Percentiles rank a stretch among this genome's conserved stretches.
Conservation (phyloP, 2,329 filamentous ascomycete genomes). For the Diplodia corticola region DNA sequence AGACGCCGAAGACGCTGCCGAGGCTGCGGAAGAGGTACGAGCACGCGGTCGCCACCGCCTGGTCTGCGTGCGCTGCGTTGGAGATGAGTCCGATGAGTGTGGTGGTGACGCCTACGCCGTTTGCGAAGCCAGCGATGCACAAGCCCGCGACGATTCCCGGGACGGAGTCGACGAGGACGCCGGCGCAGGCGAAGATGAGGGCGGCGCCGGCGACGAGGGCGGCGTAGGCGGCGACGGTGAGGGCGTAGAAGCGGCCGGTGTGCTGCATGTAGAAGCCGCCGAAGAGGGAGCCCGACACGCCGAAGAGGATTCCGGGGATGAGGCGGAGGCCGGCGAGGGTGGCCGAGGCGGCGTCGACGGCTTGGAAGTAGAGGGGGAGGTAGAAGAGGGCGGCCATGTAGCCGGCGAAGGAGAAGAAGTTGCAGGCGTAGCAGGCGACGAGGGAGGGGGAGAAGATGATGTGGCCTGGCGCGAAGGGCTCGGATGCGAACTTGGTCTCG, state of each 20-base stretch:
- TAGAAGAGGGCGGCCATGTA: conserved; percentile 66
- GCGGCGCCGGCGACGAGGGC: conserved; percentile 57
- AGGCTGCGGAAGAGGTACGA: conserved; percentile 79
- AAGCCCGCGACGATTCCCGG: conserved; percentile 59
- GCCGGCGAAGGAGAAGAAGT: conserved; percentile 69
- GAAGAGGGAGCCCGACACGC: conserved; percentile 64
- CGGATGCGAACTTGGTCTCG: conserved; percentile 65
- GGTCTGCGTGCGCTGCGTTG: conserved; percentile 66
- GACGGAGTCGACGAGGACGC: conserved; percentile 52
- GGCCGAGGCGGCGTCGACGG: conserved; percentile 29
- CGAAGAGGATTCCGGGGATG: conserved; percentile 63
- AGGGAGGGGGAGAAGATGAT: conserved; percentile 69
- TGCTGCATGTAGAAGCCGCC: conserved; percentile 67
- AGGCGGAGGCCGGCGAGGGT: conserved; percentile 32
- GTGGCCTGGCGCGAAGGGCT: conserved; percentile 74
- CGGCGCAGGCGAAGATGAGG: conserved; percentile 59
- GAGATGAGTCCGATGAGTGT: conserved; percentile 71
- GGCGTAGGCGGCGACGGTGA: conserved; percentile 61
- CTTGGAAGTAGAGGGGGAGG: conserved; percentile 38
- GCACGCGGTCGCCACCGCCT: conserved; percentile 74
- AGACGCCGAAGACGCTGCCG: conserved; percentile 65
- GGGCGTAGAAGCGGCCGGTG: conserved; percentile 70
- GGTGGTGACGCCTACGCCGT: conserved; percentile 66
- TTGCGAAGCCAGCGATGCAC: conserved; percentile 54
- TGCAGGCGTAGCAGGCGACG: conserved; percentile 67